Evolutionary conservation across 768 basidiomycete genomes (phyloP).

Genomic region (Lactifluus subvellereus): DNA sequence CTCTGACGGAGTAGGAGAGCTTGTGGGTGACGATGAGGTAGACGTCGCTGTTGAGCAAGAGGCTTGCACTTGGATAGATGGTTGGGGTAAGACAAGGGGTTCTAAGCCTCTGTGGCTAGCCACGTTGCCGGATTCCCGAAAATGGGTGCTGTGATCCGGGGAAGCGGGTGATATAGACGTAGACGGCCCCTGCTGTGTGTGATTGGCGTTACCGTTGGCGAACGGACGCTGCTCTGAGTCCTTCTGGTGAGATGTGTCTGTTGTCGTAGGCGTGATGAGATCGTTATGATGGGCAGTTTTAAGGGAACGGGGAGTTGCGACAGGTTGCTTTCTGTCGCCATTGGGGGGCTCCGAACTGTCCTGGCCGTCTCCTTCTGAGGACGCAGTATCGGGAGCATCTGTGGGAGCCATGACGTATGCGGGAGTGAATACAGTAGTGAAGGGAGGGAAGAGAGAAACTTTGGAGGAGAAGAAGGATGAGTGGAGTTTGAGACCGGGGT

Average conservation of each 20-base stretch:
- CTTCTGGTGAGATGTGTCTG: conserved; percentile 6
- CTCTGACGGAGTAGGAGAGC: conserved; percentile 50
- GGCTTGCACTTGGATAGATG: conserved; percentile 24
- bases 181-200: conserved; percentile 23
- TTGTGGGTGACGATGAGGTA: conserved; percentile 35
- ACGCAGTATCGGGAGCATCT: conserved; percentile 43
- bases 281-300: not conserved
- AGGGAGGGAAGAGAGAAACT: conserved; percentile 28
- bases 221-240: not conserved
- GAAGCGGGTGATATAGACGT: conserved; percentile 45
- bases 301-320: conserved; percentile 15
- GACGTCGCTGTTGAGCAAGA: conserved; percentile 37
- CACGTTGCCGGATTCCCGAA: conserved; percentile 44
- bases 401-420: conserved; percentile 37
- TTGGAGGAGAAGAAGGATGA: conserved; percentile 22
- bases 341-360: conserved; percentile 57
- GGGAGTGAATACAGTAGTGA: conserved; percentile 12
- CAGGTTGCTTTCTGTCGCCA: conserved; percentile 26
- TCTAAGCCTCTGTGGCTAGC: conserved; percentile 40
- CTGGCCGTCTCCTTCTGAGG: conserved; percentile 45
- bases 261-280: conserved; percentile 11
- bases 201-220: conserved; percentile 24
- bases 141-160: conserved; percentile 42
- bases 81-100: conserved; percentile 29
- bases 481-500: conserved; percentile 21